These are phyloP conservation scores for Globisporangium heterothallicum DNA, from an alignment of 352 stramenopile species.

Conservation along the genomic window DNA sequence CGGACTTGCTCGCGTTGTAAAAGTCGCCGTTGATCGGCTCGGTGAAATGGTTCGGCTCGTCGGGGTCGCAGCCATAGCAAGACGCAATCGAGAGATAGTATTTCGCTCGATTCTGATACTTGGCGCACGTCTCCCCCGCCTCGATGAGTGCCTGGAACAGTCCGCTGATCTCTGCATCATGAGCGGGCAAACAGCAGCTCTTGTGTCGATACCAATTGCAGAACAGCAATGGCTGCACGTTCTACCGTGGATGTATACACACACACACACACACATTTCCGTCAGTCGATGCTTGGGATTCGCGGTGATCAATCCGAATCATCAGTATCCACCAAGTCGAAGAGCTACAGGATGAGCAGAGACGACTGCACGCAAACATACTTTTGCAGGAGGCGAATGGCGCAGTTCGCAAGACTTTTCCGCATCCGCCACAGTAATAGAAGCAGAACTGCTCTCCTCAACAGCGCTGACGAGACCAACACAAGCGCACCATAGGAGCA, in stretches of 20 bases:
- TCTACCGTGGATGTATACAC: slow-evolving; percentile 20
- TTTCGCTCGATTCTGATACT: slow-evolving; percentile 68
- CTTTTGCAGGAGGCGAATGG: background rate
- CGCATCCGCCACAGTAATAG: background rate
- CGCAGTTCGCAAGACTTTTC: background rate
- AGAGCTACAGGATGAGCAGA: slow-evolving; percentile 5
- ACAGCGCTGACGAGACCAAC: no score
- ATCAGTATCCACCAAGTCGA: no score
- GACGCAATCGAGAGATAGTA: slow-evolving; percentile 39
- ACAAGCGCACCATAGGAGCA: no score
- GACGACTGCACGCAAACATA: no score
- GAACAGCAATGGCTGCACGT: slow-evolving; percentile 53
- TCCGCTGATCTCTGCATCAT: slow-evolving; percentile 55
- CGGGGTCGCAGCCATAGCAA: slow-evolving; percentile 41
- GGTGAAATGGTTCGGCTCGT: slow-evolving; percentile 31
- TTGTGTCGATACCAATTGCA: slow-evolving; percentile 64
- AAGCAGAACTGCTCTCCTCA: background rate
- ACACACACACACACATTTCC: background rate
- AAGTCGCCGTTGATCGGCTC: slow-evolving; percentile 46
- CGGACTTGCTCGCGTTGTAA: slow-evolving; percentile 44
- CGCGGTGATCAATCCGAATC: no score
- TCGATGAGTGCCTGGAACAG: slow-evolving; percentile 63
- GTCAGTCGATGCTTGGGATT: background rate
- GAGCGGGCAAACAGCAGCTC: slow-evolving; percentile 63
- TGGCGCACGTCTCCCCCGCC: slow-evolving; percentile 53